phyloP scores from a whole-genome alignment of 2,329 filamentous ascomycete genomes.

The Beauveria rudraprayagi region DNA sequence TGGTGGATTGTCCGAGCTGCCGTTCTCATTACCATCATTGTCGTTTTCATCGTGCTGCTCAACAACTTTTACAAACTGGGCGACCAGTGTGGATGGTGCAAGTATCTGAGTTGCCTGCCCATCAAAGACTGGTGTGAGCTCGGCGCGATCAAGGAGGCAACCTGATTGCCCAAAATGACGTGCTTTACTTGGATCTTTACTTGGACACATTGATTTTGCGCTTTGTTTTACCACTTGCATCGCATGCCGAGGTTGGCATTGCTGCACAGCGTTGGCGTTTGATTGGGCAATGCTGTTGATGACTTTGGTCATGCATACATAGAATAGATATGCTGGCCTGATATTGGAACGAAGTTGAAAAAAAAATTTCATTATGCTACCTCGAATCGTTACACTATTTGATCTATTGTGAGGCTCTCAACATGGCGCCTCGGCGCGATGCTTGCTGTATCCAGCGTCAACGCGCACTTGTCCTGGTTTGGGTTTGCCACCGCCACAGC shows the following conservation, averaged over 20 bases:
- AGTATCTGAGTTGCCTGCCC: constrained; percentile 83
- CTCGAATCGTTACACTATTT: not conserved
- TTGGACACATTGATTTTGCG: constrained; percentile 4
- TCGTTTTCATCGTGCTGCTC: constrained; percentile 78
- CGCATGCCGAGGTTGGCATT: constrained; percentile 2
- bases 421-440: not conserved
- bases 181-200: constrained; percentile 11
- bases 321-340: not conserved
- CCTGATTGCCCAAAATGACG: not conserved
- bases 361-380: not conserved
- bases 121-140: constrained; percentile 61
- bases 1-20: constrained; percentile 88
- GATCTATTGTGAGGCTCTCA: not conserved
- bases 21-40: constrained; percentile 68
- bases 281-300: not conserved
- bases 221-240: constrained; percentile 10
- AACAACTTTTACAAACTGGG: constrained; percentile 84
- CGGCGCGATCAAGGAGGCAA: constrained; percentile 25
- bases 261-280: constrained; percentile 29
- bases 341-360: not conserved
- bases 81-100: constrained; percentile 81
- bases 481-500: not conserved
- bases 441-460: not conserved
- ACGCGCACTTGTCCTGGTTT: not conserved
- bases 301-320: not conserved